These are phyloP conservation scores for Fusarium domesticum DNA, from an alignment of 2,329 filamentous ascomycete species.

Conservation along the genomic window DNA sequence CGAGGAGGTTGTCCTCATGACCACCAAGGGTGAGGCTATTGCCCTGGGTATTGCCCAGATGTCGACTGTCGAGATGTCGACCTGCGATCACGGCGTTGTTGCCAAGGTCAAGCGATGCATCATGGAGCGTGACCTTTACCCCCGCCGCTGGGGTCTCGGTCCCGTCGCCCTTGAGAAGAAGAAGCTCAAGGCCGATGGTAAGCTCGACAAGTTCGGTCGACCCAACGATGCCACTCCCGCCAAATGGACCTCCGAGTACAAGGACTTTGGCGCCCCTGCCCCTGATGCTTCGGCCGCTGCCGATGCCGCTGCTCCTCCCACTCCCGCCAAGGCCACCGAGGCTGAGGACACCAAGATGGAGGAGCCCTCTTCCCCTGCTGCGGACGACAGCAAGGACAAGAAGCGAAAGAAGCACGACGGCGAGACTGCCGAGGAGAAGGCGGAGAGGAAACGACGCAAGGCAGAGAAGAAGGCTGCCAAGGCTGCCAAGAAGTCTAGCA, in stretches of 20 bases:
- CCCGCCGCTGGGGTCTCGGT: constrained; percentile 91
- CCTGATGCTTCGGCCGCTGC: constrained; percentile 44
- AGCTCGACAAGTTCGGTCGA: constrained; percentile 96
- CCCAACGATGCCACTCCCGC: constrained; percentile 89
- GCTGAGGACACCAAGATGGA: constrained; percentile 39
- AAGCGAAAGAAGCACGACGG: constrained; percentile 81
- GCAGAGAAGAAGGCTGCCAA: constrained; percentile 59
- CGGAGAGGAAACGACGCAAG: constrained; percentile 58
- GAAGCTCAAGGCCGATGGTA: constrained; percentile 98
- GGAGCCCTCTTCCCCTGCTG: constrained; percentile 35
- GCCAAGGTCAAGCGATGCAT: constrained; percentile 99
- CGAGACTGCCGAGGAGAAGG: constrained; percentile 67
- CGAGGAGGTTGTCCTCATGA: constrained; percentile 97
- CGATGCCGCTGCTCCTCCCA: constrained; percentile 42
- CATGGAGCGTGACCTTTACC: constrained; percentile 99
- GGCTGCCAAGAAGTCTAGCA: constrained; percentile 52
- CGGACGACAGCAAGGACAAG: constrained; percentile 59
- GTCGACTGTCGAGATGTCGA: constrained; percentile 95
- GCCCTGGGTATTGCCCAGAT: constrained; percentile 95
- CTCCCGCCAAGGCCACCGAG: constrained; percentile 37
- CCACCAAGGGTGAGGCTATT: constrained; percentile 98
- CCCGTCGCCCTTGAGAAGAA: constrained; percentile 96
- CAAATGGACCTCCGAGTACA: constrained; percentile 90
- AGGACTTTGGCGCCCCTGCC: constrained; percentile 70
- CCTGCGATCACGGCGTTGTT: constrained; percentile 95